Conservation (phyloP, 352 stramenopile genomes). For the Phytopythium cucurbitacearum region DNA sequence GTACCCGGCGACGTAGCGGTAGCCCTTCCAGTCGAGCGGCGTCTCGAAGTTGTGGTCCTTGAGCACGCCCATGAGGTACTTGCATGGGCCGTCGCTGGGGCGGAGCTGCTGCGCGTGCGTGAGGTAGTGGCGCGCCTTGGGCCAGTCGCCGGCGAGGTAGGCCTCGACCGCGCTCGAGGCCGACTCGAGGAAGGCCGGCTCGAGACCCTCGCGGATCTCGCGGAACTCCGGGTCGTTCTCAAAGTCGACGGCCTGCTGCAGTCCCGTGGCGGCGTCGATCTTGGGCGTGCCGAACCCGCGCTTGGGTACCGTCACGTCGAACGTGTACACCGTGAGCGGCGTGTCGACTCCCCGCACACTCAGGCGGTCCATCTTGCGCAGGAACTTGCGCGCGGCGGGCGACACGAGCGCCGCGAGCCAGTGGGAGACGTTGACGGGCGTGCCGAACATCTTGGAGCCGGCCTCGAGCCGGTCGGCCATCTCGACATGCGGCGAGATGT, state of each 20-base stretch:
- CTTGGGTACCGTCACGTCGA: conserved; percentile 82
- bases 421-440: conserved; percentile 82
- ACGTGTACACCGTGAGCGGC: conserved; percentile 83
- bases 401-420: conserved; percentile 76
- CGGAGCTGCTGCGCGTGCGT: conserved; percentile 69
- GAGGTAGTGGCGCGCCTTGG: conserved; percentile 69
- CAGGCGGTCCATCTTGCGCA: conserved; percentile 85
- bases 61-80: conserved; percentile 90
- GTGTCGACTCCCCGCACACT: conserved; percentile 78
- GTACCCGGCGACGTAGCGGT: conserved; percentile 84
- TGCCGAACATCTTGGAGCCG: conserved; percentile 91
- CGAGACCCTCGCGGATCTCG: conserved; percentile 76
- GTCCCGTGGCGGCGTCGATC: conserved; percentile 48
- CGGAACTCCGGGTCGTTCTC: conserved; percentile 82
- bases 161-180: conserved; percentile 60
- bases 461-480: conserved; percentile 93
- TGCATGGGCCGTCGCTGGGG: conserved; percentile 86
- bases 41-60: conserved; percentile 77
- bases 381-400: conserved; percentile 57
- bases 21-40: conserved; percentile 91
- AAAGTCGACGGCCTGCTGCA: conserved; percentile 73
- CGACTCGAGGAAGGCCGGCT: conserved; percentile 77
- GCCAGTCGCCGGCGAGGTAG: conserved; percentile 73
- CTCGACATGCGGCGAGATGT: conserved; percentile 95
- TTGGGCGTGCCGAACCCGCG: conserved; percentile 70